phyloP scores from a whole-genome alignment of 257 asterid species.

The Asclepias syriaca region DNA sequence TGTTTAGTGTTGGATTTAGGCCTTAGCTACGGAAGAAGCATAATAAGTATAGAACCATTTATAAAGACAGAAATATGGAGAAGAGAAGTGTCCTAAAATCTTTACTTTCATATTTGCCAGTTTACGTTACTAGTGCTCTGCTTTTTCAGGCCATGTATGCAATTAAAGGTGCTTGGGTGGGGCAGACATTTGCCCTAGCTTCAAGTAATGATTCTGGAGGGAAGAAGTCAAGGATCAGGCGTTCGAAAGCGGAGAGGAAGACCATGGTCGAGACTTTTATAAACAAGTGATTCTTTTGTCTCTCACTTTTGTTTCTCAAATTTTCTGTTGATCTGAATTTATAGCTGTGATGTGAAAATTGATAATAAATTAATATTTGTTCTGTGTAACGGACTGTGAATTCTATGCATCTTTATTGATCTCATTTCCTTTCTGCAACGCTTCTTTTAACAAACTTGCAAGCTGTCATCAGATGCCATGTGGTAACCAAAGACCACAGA shows the following conservation, averaged over 20 bases:
- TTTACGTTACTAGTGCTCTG: constrained; percentile 15
- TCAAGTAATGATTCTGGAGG: constrained; percentile 60
- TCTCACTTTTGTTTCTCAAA: neutral
- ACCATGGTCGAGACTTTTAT: constrained; percentile 77
- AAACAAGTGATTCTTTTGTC: constrained; percentile 41
- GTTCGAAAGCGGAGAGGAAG: constrained; percentile 91
- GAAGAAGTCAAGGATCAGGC: constrained; percentile 69
- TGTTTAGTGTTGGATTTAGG: neutral
- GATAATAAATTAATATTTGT: neutral
- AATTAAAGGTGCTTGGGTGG: constrained; percentile 56
- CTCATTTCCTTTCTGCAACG: neutral
- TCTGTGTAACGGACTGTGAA: neutral
- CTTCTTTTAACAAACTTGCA: neutral
- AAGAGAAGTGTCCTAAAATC: neutral
- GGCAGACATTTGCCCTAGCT: constrained; percentile 71
- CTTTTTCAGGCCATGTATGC: constrained; percentile 49
- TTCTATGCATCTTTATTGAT: neutral
- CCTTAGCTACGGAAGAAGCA: neutral
- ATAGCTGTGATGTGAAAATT: neutral
- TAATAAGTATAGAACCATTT: neutral
- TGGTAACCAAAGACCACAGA: neutral
- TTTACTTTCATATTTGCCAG: too few species aligned
- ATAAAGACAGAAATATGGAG: neutral
- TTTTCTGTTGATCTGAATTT: neutral
- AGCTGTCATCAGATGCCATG: neutral